Base-by-base conservation (phyloP, 2,329 filamentous ascomycete species). In the Alternaria ethzedia region DNA sequence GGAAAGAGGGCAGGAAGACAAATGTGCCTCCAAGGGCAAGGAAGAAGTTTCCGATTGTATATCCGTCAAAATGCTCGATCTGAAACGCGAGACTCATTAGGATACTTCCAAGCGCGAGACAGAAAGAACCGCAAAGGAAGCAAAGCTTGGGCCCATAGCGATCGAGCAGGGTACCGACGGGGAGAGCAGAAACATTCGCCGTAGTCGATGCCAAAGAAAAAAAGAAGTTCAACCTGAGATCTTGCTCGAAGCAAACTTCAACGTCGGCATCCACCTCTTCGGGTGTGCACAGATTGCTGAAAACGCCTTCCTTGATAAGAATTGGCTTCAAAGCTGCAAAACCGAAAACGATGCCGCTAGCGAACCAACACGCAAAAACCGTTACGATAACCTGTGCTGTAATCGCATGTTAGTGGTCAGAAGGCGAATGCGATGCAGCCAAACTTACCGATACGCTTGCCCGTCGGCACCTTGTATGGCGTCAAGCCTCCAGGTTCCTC, bases 1-100 rank as follows among this genome's bases (percentile, higher is more conserved):
- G 92, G 79, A 95, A 95, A 4, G 90, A 91, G 9, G 91, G 90
- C 61, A 96, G 92, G 79, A 93, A 96, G 55, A 92, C 87, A 72
- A 94, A 94, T 3, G 92, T 91, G 0, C 92, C 93, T 20, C 92
- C 93, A 2, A 95, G 84, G 1, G 92, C 91, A 8, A 96, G 85
- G 59, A 93, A 88, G 21, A 94, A 83, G 78, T 95, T 94, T 15
- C 91, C 92, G 6, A 88, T 82, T 20, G 93, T 86, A 72, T 91
- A 90, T 15, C 77, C 78, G 61, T 80, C 78, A 61, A 80, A 79
- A 36, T 74, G 66, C 15, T 68, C 70, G 52, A 80, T 73, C 63
- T 74, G 73, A 55, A 77, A 78, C 28, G 77, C 78, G 49, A 80
- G 73, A 58, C 75, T 79, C 76, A 80, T 78, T 36, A 79, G 70